Evolutionary conservation across 306 rosid species (phyloP), one percentile per base, ranked within the genome.

Genomic region (Cicer judaicum): DNA sequence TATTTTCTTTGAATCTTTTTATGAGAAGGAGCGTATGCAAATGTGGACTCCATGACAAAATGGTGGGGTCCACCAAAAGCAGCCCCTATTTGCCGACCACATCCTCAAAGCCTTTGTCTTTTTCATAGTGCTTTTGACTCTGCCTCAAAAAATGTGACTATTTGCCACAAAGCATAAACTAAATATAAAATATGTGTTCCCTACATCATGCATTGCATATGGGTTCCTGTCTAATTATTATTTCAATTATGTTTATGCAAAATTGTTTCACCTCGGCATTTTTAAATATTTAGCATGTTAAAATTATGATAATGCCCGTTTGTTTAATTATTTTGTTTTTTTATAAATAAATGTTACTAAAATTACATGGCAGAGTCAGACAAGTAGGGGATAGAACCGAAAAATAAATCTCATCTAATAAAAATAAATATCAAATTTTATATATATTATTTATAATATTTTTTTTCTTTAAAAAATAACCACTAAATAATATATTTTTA

Each of bases 11-110:
- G 60, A 72, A 79, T 70, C 65, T 79, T 71, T 65, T 24, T 60
- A 1, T 36, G 16, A 63, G 74, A 70, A 39, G 19, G 14, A 77
- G 87, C 87, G 87, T 84, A 53, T 77, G 78, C 74, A 68, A 29
- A 21, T 49, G 69, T 52, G 77, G 72, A 61, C 59, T 41, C 29
- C 24, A 66, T 43, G 10, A 1, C 10, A n/a, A 40, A 64, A 29
- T 21, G 4, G 62, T 61, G 18, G 87, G 84, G 67, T 49, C 82
- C 82, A 80, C 47, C 82, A 72, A 21, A 5, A 9, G 68, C 66
- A n/a, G 81, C 84, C 87, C 69, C 64, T 11, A 14, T 24, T 73
- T 63, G 85, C 85, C 87, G 85, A 77, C 87, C 87, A 59, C 65
- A 53, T 12, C 72, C 56, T 44, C 16, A 67, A 65, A 61, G 55